Evolutionary conservation across 371 early-diverging fungal species (phyloP).

Genomic region (Lichtheimia ornata): DNA sequence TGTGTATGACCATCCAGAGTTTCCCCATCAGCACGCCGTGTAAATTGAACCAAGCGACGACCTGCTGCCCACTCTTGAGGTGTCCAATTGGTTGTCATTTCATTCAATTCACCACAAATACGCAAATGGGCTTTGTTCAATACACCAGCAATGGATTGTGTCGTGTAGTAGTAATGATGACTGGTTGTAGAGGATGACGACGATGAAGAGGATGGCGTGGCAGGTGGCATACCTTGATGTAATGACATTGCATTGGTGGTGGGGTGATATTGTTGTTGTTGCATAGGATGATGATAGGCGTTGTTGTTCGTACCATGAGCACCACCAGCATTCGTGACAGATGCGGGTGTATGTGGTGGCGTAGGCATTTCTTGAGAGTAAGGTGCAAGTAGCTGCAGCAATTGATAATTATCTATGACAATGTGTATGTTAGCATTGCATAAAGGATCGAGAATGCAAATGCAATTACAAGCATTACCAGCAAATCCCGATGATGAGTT

Average conservation of each 20-base stretch:
- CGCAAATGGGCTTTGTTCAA: constrained; percentile 72
- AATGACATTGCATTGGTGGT: constrained; percentile 5
- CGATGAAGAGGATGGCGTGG: constrained; percentile 2
- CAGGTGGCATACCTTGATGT: constrained; percentile 3
- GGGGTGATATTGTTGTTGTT: constrained; percentile 11
- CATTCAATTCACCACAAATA: constrained; percentile 63
- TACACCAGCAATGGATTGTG: constrained; percentile 46
- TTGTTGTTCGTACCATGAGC: constrained; percentile 5
- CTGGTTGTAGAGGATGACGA: constrained; percentile 1
- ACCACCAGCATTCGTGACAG: background rate
- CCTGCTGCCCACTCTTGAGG: constrained; percentile 64
- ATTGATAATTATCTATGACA: constrained; percentile 13
- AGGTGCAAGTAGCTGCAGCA: constrained; percentile 15
- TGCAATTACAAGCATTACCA: background rate
- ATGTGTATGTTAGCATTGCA: background rate
- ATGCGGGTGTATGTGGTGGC: constrained; percentile 9
- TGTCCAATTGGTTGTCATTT: constrained; percentile 63
- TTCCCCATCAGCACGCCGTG: constrained; percentile 36
- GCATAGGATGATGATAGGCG: constrained; percentile 7
- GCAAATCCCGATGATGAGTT: constrained; percentile 2
- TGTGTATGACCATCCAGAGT: constrained; percentile 10
- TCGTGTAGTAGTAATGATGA: constrained; percentile 9
- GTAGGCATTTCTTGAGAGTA: constrained; percentile 11
- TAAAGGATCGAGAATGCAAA: too few species aligned
- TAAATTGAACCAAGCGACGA: constrained; percentile 75